phyloP scores from a whole-genome alignment of 148 eudicot species.

The Drosera capensis region DNA sequence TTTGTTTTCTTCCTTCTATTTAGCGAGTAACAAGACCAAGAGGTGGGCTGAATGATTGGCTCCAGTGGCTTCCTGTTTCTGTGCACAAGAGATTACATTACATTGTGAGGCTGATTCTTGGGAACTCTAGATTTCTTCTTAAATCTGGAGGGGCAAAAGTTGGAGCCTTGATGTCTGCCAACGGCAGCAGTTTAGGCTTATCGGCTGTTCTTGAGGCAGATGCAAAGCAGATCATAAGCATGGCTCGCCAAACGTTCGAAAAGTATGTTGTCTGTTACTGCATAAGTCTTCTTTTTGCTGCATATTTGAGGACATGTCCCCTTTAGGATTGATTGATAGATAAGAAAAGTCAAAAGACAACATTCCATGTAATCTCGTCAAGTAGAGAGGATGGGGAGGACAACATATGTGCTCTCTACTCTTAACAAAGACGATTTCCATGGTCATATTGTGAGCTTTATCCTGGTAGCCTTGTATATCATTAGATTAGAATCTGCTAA shows the following conservation, averaged over 20 bases:
- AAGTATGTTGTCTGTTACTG: constrained; percentile 30
- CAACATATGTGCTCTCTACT: too few species aligned
- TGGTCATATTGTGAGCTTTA: too few species aligned
- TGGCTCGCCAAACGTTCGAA: constrained; percentile 77
- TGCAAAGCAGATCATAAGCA: constrained; percentile 57
- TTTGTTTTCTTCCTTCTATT: constrained; percentile 7
- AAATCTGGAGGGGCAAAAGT: constrained; percentile 30
- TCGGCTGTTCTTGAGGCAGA: constrained; percentile 81
- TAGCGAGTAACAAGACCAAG: constrained; percentile 92
- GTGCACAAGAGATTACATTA: constrained; percentile 53
- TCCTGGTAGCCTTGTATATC: too few species aligned
- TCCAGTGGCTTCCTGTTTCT: constrained; percentile 93
- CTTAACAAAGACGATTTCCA: too few species aligned
- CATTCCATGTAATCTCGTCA: too few species aligned
- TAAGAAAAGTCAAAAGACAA: too few species aligned
- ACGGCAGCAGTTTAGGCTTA: constrained; percentile 48
- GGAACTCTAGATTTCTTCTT: constrained; percentile 40
- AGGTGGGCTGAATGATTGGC: constrained; percentile 91
- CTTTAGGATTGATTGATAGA: too few species aligned
- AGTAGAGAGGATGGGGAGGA: too few species aligned
- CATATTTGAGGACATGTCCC: too few species aligned
- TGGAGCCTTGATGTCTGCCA: constrained; percentile 22
- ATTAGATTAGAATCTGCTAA: too few species aligned
- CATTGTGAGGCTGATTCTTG: constrained; percentile 42
- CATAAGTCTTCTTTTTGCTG: too few species aligned